Conservation (phyloP, 2,329 filamentous ascomycete species). For the Penicillium griseofulvum region DNA sequence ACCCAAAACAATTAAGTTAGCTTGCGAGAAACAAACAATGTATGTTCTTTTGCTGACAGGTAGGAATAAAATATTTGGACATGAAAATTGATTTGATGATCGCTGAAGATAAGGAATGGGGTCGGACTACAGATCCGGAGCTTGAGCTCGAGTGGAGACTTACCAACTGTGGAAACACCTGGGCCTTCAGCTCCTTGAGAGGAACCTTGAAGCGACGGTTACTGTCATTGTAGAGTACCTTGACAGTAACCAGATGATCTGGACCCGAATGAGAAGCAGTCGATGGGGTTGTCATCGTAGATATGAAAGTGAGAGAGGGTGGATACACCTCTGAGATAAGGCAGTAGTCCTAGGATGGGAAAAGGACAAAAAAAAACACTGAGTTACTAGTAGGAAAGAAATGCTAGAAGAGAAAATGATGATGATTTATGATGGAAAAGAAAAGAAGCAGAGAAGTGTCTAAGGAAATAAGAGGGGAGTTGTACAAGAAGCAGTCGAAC, state of each 20-base stretch:
- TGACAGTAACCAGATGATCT: slow-evolving; percentile 79
- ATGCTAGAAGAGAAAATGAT: slow-evolving; percentile 11
- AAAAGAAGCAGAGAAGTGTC: slow-evolving; percentile 12
- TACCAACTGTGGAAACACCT: slow-evolving; percentile 79
- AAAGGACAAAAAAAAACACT: slow-evolving; percentile 6
- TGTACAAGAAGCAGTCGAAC: slow-evolving; percentile 15
- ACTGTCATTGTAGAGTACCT: slow-evolving; percentile 72
- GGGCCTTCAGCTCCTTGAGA: slow-evolving; percentile 75
- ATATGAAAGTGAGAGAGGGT: slow-evolving; percentile 3
- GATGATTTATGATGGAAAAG: slow-evolving; percentile 13
- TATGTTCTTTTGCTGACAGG: background rate
- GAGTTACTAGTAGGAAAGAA: slow-evolving; percentile 9
- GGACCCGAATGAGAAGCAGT: slow-evolving; percentile 49
- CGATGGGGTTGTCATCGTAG: slow-evolving; percentile 38
- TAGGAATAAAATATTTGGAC: background rate
- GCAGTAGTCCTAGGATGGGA: slow-evolving; percentile 2
- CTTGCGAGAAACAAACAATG: background rate
- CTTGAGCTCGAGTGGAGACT: slow-evolving; percentile 44
- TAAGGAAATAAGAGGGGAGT: slow-evolving; percentile 15
- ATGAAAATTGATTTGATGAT: slow-evolving; percentile 7
- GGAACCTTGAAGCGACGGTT: slow-evolving; percentile 86
- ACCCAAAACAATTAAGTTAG: slow-evolving; percentile 19
- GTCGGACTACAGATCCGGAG: slow-evolving; percentile 24
- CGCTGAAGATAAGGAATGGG: slow-evolving; percentile 17
- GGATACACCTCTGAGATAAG: slow-evolving; percentile 16